These are phyloP conservation scores for Zygosaccharomyces lentus DNA, from an alignment of 805 yeast species.

Conservation along the genomic window DNA sequence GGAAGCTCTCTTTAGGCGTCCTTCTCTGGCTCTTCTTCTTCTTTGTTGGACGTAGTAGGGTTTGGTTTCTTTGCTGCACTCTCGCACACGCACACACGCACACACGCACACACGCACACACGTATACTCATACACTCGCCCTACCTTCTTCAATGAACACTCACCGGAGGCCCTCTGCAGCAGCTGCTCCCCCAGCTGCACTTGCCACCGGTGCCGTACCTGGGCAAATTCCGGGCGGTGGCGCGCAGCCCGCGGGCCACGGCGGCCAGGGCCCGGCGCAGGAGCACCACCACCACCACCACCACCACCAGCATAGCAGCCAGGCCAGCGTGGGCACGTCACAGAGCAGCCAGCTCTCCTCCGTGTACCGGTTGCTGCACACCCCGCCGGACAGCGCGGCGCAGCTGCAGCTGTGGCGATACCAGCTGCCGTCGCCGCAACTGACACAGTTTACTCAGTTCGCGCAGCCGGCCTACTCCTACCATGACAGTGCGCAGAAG, in stretches of 20 bases:
- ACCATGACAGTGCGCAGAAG: constrained; percentile 13
- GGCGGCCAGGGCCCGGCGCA: neutral
- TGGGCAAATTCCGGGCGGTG: constrained; percentile 1
- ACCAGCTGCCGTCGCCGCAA: constrained; percentile 12
- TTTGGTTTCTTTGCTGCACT: neutral
- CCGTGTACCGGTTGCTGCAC: constrained; percentile 3
- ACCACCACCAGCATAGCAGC: neutral
- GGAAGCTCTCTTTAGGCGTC: neutral
- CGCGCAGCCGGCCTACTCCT: constrained; percentile 4
- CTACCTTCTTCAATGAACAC: constrained; percentile 1
- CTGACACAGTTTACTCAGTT: constrained; percentile 1
- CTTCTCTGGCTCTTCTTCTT: neutral
- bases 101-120: neutral
- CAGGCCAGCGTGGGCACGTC: neutral
- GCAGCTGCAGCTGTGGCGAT: constrained; percentile 3
- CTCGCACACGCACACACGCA: neutral
- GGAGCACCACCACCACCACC: neutral
- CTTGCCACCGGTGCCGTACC: neutral
- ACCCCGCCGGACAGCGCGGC: constrained; percentile 5
- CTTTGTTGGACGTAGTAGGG: neutral
- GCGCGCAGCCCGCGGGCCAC: neutral
- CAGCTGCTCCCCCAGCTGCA: constrained; percentile 1
- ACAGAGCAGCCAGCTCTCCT: constrained; percentile 1
- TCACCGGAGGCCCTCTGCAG: constrained; percentile 7
- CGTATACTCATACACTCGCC: neutral